A percentile compares a stretch with the other conserved stretches of the same genome.
Evolutionary conservation across 2,329 filamentous ascomycete species (phyloP).

Genomic region (Beauveria pseudobassiana): DNA sequence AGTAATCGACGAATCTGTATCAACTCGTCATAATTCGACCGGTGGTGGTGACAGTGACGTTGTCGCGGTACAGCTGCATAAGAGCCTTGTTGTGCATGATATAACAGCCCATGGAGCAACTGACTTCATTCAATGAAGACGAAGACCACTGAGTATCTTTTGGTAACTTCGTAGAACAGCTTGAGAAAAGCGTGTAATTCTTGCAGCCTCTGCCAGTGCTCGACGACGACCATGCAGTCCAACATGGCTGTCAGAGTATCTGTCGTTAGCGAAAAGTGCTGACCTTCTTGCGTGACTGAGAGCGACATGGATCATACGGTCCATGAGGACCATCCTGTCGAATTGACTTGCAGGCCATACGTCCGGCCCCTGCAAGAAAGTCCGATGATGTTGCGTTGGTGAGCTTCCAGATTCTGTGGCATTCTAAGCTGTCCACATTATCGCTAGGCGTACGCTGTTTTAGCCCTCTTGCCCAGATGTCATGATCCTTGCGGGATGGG

Average conservation of each 20-base stretch:
- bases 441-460: background rate
- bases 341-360: background rate
- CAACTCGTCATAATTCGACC: background rate
- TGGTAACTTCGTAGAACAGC: slow-evolving; percentile 2
- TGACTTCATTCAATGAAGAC: background rate
- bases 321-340: slow-evolving; percentile 10
- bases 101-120: background rate
- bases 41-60: background rate
- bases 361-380: slow-evolving; percentile 5
- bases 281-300: background rate
- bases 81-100: background rate
- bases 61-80: background rate
- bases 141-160: slow-evolving; percentile 1
- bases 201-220: slow-evolving; percentile 7
- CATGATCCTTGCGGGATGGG: background rate
- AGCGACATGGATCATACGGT: slow-evolving; percentile 5
- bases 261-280: background rate
- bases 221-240: background rate
- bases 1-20: background rate
- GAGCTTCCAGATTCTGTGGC: slow-evolving; percentile 4
- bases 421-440: background rate
- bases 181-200: slow-evolving; percentile 1
- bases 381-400: background rate
- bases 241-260: background rate
- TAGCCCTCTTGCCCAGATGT: background rate